Percentiles rank a stretch among this genome's conserved stretches.
Evolutionary conservation across 2,329 filamentous ascomycete species (phyloP).

Genomic region (Aureobasidium sp.): DNA sequence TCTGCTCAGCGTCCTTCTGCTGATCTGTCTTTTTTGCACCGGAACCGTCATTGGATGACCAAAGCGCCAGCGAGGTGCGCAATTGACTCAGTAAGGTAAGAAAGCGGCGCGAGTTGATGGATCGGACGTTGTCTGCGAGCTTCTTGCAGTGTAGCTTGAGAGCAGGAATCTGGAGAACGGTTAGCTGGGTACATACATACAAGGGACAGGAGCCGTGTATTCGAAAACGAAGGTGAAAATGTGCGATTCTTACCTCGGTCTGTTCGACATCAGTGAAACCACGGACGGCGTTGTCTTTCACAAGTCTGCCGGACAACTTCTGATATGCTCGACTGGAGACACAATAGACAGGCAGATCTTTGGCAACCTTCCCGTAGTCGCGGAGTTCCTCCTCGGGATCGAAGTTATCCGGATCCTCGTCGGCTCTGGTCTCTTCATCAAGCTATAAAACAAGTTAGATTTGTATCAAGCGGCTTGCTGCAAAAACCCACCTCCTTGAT

Average conservation of each 20-base stretch:
- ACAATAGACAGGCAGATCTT: constrained; percentile 56
- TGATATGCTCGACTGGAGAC: constrained; percentile 58
- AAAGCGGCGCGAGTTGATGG: constrained; percentile 41
- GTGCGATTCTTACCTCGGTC: constrained; percentile 35
- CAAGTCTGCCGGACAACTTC: constrained; percentile 50
- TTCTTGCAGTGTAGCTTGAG: constrained; percentile 54
- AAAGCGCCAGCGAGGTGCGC: constrained; percentile 47
- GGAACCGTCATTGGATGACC: constrained; percentile 40
- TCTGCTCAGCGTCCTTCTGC: constrained; percentile 33
- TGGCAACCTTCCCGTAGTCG: constrained; percentile 53
- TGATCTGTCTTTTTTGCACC: constrained; percentile 35
- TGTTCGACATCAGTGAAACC: constrained; percentile 49
- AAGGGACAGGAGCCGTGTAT: not conserved
- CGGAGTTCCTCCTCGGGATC: constrained; percentile 48
- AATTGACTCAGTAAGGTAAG: constrained; percentile 46
- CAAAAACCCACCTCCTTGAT: constrained; percentile 41
- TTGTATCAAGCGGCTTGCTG: not conserved
- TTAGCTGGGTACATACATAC: not conserved
- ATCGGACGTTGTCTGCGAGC: constrained; percentile 47
- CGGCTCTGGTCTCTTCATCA: constrained; percentile 48
- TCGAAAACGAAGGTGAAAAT: too few relatives aligned
- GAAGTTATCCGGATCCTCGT: constrained; percentile 50
- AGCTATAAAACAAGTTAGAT: constrained; percentile 27
- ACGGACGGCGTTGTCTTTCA: constrained; percentile 44
- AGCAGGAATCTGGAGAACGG: constrained; percentile 38